These are phyloP conservation scores for Puccinia novopanici DNA, from an alignment of 1,284 basidiomycete species.

Conservation along the genomic window DNA sequence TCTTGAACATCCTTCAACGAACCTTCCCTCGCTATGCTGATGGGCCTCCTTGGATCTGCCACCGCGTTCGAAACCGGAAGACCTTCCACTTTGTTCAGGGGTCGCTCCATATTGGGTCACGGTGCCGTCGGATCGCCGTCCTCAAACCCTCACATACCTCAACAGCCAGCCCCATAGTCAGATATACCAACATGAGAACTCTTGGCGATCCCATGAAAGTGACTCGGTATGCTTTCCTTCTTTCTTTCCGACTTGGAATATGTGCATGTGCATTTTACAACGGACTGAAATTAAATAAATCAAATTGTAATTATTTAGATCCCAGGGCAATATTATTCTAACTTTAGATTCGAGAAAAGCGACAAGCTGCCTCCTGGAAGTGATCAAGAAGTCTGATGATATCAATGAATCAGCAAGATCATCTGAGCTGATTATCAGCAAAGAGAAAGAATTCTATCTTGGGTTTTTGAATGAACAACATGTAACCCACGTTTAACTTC, in stretches of 20 bases:
- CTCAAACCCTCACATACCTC: neutral
- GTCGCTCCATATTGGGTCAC: constrained; percentile 30
- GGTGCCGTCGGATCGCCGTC: constrained; percentile 34
- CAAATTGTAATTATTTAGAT: constrained; percentile 11
- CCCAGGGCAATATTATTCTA: constrained; percentile 47
- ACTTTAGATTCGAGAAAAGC: constrained; percentile 30
- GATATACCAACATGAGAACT: constrained; percentile 8
- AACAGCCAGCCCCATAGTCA: neutral
- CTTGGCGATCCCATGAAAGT: constrained; percentile 29
- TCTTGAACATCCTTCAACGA: constrained; percentile 18
- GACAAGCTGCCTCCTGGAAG: constrained; percentile 11
- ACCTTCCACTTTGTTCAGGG: constrained; percentile 28
- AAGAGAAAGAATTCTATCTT: constrained; percentile 42
- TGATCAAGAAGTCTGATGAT: constrained; percentile 16
- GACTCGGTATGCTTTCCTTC: constrained; percentile 16
- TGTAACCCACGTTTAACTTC: neutral
- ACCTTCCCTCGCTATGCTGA: constrained; percentile 7
- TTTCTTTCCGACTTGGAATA: neutral
- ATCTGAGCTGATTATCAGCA: constrained; percentile 16
- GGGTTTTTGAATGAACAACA: constrained; percentile 31
- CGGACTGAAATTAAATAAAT: too few relatives aligned
- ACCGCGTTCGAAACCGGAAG: constrained; percentile 48
- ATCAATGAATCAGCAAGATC: neutral
- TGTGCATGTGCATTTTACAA: too few relatives aligned
- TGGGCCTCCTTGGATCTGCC: constrained; percentile 42